Percentiles rank a stretch among this genome's conserved stretches.
Evolutionary conservation across 805 yeast species (phyloP).

Genomic region (Cyberlindnera meyerae): DNA sequence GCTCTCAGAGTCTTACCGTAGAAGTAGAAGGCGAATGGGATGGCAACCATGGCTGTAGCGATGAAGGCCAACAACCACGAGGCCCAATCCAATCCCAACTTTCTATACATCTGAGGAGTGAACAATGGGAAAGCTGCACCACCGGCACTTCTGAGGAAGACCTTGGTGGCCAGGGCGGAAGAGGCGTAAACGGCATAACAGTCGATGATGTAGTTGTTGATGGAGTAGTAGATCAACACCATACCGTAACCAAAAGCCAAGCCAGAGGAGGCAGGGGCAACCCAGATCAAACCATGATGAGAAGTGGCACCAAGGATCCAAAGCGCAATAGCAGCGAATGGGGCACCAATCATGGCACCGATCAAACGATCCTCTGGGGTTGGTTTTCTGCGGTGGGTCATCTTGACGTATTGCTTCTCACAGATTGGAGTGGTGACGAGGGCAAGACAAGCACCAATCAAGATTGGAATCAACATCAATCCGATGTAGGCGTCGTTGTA

Average conservation of each 20-base stretch:
- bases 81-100: slow-evolving; percentile 76
- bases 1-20: slow-evolving; percentile 63
- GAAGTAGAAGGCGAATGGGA: slow-evolving; percentile 67
- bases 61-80: slow-evolving; percentile 73
- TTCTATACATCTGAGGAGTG: slow-evolving; percentile 75
- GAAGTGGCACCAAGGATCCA: slow-evolving; percentile 82
- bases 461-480: slow-evolving; percentile 82
- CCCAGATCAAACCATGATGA: slow-evolving; percentile 66
- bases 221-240: slow-evolving; percentile 69
- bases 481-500: slow-evolving; percentile 77
- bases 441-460: slow-evolving; percentile 80
- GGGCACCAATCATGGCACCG: slow-evolving; percentile 81
- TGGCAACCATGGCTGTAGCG: slow-evolving; percentile 66
- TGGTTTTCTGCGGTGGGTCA: slow-evolving; percentile 52
- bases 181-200: slow-evolving; percentile 82
- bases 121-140: slow-evolving; percentile 86
- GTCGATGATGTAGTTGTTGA: slow-evolving; percentile 83
- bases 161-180: slow-evolving; percentile 76
- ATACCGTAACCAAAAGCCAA: slow-evolving; percentile 75
- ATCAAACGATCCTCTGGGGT: slow-evolving; percentile 75
- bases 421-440: slow-evolving; percentile 67
- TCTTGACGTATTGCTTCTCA: slow-evolving; percentile 54
- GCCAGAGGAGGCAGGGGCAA: slow-evolving; percentile 76
- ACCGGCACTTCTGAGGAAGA: slow-evolving; percentile 73
- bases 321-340: slow-evolving; percentile 74